Percentiles rank a stretch among this genome's conserved stretches.
These are phyloP conservation scores for Epichloe scottii DNA, from an alignment of 2,329 filamentous ascomycete genomes.

Conservation along the genomic window DNA sequence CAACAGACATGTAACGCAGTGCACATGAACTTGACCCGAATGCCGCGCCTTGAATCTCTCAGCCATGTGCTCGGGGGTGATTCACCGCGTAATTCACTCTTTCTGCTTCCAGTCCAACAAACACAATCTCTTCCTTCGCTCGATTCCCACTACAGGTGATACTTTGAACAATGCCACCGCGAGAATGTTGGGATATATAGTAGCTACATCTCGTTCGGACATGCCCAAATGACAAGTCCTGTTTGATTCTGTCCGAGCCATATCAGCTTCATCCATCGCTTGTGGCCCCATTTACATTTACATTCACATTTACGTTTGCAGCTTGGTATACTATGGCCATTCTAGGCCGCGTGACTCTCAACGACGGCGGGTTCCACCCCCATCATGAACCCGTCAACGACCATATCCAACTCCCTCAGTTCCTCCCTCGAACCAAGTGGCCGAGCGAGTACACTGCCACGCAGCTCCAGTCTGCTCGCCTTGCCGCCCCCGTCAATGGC, in stretches of 20 bases:
- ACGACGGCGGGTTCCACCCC: not conserved
- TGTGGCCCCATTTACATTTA: too few species aligned
- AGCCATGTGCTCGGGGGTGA: too few species aligned
- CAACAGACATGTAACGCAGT: too few species aligned
- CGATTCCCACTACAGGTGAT: not conserved
- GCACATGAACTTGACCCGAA: too few species aligned
- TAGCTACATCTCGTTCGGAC: not conserved
- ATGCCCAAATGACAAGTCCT: not conserved
- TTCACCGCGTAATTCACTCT: too few species aligned
- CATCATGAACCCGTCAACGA: conserved; percentile 2
- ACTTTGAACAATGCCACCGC: not conserved
- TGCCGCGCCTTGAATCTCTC: too few species aligned
- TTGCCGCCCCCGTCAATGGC: conserved; percentile 1
- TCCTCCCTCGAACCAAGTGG: conserved; percentile 9
- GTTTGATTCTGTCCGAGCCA: too few species aligned
- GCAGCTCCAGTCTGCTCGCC: not conserved
- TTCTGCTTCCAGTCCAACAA: not conserved
- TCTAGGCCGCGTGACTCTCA: conserved; percentile 4
- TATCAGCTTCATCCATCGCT: too few species aligned
- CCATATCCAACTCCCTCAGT: conserved; percentile 10
- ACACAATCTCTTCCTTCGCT: not conserved
- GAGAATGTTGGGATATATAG: not conserved
- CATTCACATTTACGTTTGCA: not conserved
- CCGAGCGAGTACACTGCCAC: not conserved
- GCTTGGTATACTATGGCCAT: not conserved